Percentiles rank a stretch among this genome's conserved stretches.
phyloP scores from a whole-genome alignment of 163 green algal genomes.

The Botryococcus braunii region DNA sequence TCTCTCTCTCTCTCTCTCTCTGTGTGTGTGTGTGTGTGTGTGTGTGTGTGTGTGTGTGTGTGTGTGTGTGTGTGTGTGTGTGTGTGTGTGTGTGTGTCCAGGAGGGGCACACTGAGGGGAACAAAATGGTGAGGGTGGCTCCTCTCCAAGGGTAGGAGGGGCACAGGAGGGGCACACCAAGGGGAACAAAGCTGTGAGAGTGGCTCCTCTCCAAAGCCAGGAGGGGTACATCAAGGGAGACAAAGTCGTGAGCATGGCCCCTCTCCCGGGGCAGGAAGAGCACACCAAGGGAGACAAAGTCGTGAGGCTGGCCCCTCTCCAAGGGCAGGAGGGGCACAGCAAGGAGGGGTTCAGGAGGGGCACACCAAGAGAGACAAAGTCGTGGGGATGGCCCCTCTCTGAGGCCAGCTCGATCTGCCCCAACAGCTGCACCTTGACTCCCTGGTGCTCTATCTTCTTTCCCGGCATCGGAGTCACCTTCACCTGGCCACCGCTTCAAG shows the following conservation, averaged over 20 bases:
- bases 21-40: no score
- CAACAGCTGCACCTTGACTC: conserved; percentile 93
- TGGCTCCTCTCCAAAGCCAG: neutral
- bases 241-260: conserved; percentile 58
- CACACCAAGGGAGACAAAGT: conserved; percentile 60
- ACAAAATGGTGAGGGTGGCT: conserved; percentile 54
- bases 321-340: conserved; percentile 38
- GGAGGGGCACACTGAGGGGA: no score
- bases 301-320: conserved; percentile 49
- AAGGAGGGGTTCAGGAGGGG: no score
- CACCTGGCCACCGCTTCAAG: conserved; percentile 44
- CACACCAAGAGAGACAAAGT: conserved; percentile 61
- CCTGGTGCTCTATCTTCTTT: conserved; percentile 86
- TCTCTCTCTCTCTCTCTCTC: no score
- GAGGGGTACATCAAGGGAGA: conserved; percentile 32
- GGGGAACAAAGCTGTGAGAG: no score
- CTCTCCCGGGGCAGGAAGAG: conserved; percentile 50
- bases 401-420: conserved; percentile 84
- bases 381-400: conserved; percentile 51
- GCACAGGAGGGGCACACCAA: no score
- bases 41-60: no score
- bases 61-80: no score
- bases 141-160: conserved; percentile 54
- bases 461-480: conserved; percentile 61
- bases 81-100: no score